Evolutionary conservation across 495 filamentous ascomycete genomes (phyloP).

Genomic region (Parachaetomium inaequale): DNA sequence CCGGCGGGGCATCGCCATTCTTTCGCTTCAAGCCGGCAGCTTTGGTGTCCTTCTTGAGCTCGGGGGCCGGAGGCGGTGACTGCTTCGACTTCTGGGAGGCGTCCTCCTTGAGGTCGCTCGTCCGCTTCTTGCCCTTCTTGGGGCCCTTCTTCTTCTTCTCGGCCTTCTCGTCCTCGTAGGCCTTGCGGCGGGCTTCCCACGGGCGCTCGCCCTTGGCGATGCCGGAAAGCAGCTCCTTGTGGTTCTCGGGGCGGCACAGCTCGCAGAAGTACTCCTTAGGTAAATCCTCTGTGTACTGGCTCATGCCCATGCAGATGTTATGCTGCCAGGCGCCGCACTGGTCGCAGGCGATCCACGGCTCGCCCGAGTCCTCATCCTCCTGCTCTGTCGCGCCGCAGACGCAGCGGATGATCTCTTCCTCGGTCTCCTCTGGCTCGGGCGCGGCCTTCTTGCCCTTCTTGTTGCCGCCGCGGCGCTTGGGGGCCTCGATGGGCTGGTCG

Average conservation of each 20-base stretch:
- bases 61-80: constrained; percentile 35
- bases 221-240: constrained; percentile 68
- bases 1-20: constrained; percentile 42
- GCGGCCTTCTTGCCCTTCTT: constrained; percentile 53
- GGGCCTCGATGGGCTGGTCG: constrained; percentile 58
- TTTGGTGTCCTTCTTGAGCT: constrained; percentile 38
- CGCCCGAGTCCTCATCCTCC: constrained; percentile 73
- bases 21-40: constrained; percentile 39
- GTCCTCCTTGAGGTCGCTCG: constrained; percentile 48
- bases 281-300: constrained; percentile 67
- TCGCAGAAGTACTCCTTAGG: constrained; percentile 86
- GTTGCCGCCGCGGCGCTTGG: constrained; percentile 54
- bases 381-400: constrained; percentile 87
- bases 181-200: constrained; percentile 68
- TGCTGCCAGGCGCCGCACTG: constrained; percentile 92
- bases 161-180: constrained; percentile 44
- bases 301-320: constrained; percentile 88
- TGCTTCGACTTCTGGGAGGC: constrained; percentile 41
- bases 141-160: constrained; percentile 47
- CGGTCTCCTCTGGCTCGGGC: constrained; percentile 60
- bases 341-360: constrained; percentile 91
- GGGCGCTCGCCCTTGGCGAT: constrained; percentile 76
- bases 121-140: constrained; percentile 50
- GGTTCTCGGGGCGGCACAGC: constrained; percentile 76
- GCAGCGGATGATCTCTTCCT: constrained; percentile 73